Evolutionary conservation across 139 green algal genomes (phyloP).

Genomic region (Edaphochlamys debaryana): DNA sequence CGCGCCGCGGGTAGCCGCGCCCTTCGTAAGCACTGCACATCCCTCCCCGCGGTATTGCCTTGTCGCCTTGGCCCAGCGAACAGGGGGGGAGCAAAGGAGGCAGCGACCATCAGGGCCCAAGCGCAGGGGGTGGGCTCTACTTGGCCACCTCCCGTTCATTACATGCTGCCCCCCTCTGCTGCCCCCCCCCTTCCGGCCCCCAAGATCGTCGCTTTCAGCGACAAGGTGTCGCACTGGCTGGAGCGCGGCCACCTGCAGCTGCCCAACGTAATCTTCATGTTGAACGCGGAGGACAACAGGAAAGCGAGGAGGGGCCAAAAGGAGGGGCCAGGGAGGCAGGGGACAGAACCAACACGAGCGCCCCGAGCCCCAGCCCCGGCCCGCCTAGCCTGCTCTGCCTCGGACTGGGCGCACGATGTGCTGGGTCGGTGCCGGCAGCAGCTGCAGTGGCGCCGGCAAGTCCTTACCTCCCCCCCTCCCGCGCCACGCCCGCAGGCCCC

Average conservation of each 20-base stretch:
- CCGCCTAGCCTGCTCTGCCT: not conserved
- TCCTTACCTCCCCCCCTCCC: too few species aligned
- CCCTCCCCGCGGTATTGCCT: too few species aligned
- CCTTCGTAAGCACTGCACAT: too few species aligned
- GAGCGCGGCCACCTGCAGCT: not conserved
- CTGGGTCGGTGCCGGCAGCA: too few species aligned
- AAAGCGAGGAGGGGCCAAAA: not conserved
- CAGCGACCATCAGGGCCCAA: too few species aligned
- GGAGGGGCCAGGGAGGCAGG: not conserved
- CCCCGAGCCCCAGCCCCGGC: not conserved
- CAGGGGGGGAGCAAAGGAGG: too few species aligned
- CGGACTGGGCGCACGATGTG: not conserved
- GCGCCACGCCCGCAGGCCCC: not conserved
- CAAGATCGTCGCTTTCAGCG: not conserved
- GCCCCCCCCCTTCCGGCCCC: not conserved
- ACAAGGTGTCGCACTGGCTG: not conserved
- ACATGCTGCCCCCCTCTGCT: too few species aligned
- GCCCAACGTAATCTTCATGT: constrained; percentile 7
- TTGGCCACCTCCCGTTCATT: too few species aligned
- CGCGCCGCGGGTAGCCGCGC: too few species aligned
- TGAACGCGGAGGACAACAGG: constrained; percentile 16
- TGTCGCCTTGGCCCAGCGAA: too few species aligned
- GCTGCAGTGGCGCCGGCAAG: too few species aligned
- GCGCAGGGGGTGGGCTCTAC: too few species aligned
- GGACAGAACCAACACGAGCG: not conserved